These are phyloP conservation scores for Globisporangium viniferum DNA, from an alignment of 352 stramenopile species.

Conservation along the genomic window DNA sequence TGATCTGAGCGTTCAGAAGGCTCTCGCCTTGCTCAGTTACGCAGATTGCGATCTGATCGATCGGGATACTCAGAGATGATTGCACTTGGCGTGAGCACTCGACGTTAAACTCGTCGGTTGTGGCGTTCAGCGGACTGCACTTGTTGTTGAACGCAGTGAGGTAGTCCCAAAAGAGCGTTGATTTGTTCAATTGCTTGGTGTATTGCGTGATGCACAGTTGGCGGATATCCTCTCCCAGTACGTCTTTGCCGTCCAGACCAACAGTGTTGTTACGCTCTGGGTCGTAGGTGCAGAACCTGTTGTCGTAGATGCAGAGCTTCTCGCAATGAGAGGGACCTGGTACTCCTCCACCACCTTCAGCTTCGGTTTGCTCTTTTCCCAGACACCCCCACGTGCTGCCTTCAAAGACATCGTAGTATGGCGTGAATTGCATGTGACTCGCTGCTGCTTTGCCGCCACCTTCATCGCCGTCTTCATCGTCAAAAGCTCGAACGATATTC, in stretches of 20 bases:
- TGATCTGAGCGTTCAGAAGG: slow-evolving; percentile 11
- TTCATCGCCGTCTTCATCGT: neutral
- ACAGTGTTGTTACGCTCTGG: slow-evolving; percentile 26
- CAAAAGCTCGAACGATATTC: slow-evolving; percentile 1
- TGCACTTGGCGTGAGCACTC: neutral
- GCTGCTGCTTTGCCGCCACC: neutral
- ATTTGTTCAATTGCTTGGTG: slow-evolving; percentile 10
- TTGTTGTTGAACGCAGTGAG: slow-evolving; percentile 19
- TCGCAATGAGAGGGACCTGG: slow-evolving; percentile 12
- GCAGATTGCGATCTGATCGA: neutral
- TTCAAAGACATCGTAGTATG: slow-evolving; percentile 8
- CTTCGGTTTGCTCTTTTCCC: neutral
- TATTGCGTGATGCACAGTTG: slow-evolving; percentile 27
- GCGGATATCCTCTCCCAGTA: slow-evolving; percentile 26
- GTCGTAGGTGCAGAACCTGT: slow-evolving; percentile 31
- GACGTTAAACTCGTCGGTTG: slow-evolving; percentile 11
- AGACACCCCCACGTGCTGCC: slow-evolving; percentile 5
- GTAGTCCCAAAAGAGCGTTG: slow-evolving; percentile 25
- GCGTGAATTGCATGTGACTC: neutral
- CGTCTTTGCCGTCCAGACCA: slow-evolving; percentile 27
- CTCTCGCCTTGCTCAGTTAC: neutral
- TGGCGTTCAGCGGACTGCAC: slow-evolving; percentile 19
- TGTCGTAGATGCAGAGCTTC: slow-evolving; percentile 23
- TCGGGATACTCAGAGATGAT: neutral
- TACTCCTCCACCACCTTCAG: neutral